A percentile compares a stretch with the other conserved stretches of the same genome.
Evolutionary conservation across 139 green algal species (phyloP).

Genomic region (Chlorella sp.): DNA sequence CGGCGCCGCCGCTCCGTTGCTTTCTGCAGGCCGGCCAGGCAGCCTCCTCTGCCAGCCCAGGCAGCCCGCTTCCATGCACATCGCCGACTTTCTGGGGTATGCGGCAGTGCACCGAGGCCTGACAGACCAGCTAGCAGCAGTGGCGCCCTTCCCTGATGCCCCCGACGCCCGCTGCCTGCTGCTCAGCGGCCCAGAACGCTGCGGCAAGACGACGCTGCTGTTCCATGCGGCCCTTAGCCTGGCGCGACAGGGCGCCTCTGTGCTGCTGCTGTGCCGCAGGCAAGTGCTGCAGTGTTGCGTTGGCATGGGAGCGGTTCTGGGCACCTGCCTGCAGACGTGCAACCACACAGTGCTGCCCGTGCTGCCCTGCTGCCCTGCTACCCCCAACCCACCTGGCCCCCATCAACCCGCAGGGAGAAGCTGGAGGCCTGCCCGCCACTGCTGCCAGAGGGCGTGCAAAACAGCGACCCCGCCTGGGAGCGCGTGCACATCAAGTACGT

Average conservation of each 20-base stretch:
- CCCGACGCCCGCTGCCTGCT: not conserved
- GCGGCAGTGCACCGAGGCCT: not conserved
- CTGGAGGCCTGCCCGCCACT: conserved; percentile 28
- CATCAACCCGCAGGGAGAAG: not conserved
- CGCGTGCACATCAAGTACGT: conserved; percentile 38
- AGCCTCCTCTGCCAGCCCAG: not conserved
- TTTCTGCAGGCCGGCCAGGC: no score
- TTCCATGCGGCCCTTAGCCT: conserved; percentile 27
- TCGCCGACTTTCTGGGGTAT: conserved; percentile 18
- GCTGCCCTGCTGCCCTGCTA: no score
- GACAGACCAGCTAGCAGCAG: not conserved
- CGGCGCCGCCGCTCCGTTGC: no score
- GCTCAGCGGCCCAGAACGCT: conserved; percentile 36
- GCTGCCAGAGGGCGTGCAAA: conserved; percentile 20
- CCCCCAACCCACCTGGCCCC: no score
- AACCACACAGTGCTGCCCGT: no score
- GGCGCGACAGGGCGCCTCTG: not conserved
- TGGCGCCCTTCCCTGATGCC: not conserved
- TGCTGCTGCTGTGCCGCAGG: conserved; percentile 42
- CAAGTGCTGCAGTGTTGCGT: not conserved
- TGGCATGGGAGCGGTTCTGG: not conserved
- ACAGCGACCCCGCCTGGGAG: conserved; percentile 23
- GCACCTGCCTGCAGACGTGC: no score
- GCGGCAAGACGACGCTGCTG: conserved; percentile 45
- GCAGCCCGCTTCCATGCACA: conserved; percentile 14